These are phyloP conservation scores for Fraxinus americana DNA, from an alignment of 257 asterid genomes.

Conservation along the genomic window DNA sequence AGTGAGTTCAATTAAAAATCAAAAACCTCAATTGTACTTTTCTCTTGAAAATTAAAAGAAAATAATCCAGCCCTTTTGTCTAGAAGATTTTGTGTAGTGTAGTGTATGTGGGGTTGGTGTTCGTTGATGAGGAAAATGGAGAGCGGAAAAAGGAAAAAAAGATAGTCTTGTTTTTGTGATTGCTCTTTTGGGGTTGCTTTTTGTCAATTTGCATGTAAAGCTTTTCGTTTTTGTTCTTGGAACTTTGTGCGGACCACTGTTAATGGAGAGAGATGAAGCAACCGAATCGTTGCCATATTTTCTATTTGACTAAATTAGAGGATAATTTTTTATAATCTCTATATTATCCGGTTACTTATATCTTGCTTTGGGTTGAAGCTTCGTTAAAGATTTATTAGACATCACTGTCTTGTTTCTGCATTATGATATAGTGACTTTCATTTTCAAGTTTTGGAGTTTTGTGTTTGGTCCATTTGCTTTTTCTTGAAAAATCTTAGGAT, in stretches of 20 bases:
- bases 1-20: conserved; percentile 44
- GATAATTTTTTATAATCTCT: not conserved
- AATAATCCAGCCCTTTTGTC: not conserved
- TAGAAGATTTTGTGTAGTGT: not conserved
- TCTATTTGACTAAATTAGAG: conserved; percentile 27
- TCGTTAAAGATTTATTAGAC: conserved; percentile 37
- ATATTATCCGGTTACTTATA: conserved; percentile 15
- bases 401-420: conserved; percentile 35
- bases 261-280: conserved; percentile 28
- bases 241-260: conserved; percentile 33
- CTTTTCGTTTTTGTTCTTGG: conserved; percentile 19
- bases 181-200: conserved; percentile 20
- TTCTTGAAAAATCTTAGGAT: conserved; percentile 54
- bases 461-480: conserved; percentile 50
- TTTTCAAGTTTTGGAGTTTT: conserved; percentile 56
- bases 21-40: not conserved
- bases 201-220: conserved; percentile 9
- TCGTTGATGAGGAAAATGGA: not conserved
- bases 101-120: not conserved
- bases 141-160: not conserved
- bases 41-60: not conserved
- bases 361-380: conserved; percentile 19
- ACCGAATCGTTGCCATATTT: conserved; percentile 9
- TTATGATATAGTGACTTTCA: conserved; percentile 34
- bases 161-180: not conserved